phyloP scores from a whole-genome alignment of 257 asterid species.

The Scutellaria baicalensis region DNA sequence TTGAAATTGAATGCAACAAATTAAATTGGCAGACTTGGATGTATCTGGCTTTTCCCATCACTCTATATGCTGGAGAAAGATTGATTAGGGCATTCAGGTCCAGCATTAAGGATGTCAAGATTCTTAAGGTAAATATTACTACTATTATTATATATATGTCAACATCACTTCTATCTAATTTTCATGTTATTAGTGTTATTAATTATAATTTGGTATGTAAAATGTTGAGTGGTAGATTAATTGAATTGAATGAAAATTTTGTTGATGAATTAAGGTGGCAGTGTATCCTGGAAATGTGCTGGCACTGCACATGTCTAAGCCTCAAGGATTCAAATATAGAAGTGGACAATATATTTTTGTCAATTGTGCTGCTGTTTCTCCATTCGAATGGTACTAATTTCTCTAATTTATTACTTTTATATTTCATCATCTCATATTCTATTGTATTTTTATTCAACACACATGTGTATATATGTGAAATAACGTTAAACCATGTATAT shows the following conservation, averaged over 20 bases:
- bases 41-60: slow-evolving; percentile 60
- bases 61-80: slow-evolving; percentile 63
- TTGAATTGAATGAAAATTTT: too few species aligned
- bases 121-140: slow-evolving; percentile 46
- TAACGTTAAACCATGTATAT: too few species aligned
- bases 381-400: slow-evolving; percentile 64
- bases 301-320: slow-evolving; percentile 84
- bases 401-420: too few species aligned
- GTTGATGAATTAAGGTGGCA: slow-evolving; percentile 69
- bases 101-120: slow-evolving; percentile 62
- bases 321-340: slow-evolving; percentile 75
- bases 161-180: too few species aligned
- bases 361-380: slow-evolving; percentile 90
- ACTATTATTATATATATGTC: too few species aligned
- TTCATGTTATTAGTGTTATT: too few species aligned
- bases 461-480: too few species aligned
- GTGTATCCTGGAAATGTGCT: slow-evolving; percentile 80
- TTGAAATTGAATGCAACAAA: neutral
- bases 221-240: too few species aligned
- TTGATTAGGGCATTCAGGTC: slow-evolving; percentile 67
- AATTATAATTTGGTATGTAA: too few species aligned
- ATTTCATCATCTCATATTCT: neutral
- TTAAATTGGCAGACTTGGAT: slow-evolving; percentile 64
- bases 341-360: slow-evolving; percentile 90
- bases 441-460: too few species aligned